phyloP scores from a whole-genome alignment of 768 basidiomycete species.

The Lactifluus hygrophoroides region DNA sequence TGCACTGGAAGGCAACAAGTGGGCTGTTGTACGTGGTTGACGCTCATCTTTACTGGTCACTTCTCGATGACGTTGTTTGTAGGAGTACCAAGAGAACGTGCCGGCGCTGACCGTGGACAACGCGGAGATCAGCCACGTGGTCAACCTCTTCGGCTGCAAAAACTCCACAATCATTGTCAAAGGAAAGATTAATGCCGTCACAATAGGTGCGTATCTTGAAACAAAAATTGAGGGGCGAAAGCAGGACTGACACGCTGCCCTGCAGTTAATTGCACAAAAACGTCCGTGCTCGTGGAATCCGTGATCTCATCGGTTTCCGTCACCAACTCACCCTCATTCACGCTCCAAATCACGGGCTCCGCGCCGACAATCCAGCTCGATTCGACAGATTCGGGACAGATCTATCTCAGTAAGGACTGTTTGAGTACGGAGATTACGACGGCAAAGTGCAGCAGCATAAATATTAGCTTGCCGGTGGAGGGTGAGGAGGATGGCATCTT shows the following conservation, averaged over 20 bases:
- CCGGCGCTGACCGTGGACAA: slow-evolving; percentile 61
- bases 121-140: slow-evolving; percentile 67
- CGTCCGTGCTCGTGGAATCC: slow-evolving; percentile 80
- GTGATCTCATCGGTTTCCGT: slow-evolving; percentile 88
- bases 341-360: slow-evolving; percentile 80
- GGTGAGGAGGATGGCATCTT: slow-evolving; percentile 91
- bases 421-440: slow-evolving; percentile 83
- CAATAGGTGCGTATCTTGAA: slow-evolving; percentile 50
- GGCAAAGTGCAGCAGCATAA: slow-evolving; percentile 89
- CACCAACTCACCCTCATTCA: slow-evolving; percentile 89
- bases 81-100: slow-evolving; percentile 94
- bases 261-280: slow-evolving; percentile 82
- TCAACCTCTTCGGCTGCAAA: slow-evolving; percentile 90
- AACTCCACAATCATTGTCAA: slow-evolving; percentile 72
- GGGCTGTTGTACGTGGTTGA: slow-evolving; percentile 64
- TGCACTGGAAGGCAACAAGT: slow-evolving; percentile 85
- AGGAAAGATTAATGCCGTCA: slow-evolving; percentile 94
- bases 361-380: slow-evolving; percentile 93
- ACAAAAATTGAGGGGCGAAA: not conserved
- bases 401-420: slow-evolving; percentile 82
- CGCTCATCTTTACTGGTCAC: not conserved
- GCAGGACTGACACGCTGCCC: not conserved
- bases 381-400: slow-evolving; percentile 89
- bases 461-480: slow-evolving; percentile 77
- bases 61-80: not conserved